Percentiles rank a stretch among this genome's conserved stretches.
These are phyloP conservation scores for Arabidopsis suecica DNA, from an alignment of 345 rosid species.

Conservation along the genomic window DNA sequence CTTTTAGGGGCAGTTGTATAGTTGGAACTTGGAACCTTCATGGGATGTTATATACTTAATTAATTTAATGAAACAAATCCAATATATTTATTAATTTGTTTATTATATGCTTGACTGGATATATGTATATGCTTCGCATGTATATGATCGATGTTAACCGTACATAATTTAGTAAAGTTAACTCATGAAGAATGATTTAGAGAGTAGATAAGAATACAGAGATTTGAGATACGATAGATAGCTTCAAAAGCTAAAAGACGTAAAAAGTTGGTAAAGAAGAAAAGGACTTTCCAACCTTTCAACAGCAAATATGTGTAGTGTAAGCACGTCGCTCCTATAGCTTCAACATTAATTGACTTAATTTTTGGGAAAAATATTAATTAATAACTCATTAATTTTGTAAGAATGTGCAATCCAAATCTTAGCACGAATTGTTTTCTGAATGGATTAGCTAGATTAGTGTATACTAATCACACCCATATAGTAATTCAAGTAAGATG, in stretches of 20 bases:
- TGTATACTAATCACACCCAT: no score
- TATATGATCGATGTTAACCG: conserved; percentile 21
- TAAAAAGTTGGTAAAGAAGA: conserved; percentile 58
- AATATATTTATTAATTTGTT: background rate
- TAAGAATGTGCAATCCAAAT: conserved; percentile 19
- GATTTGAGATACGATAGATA: conserved; percentile 31
- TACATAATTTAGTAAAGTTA: conserved; percentile 9
- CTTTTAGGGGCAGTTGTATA: conserved; percentile 31
- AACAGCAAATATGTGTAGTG: conserved; percentile 56
- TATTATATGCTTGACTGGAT: conserved; percentile 8
- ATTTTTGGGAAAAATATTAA: conserved; percentile 5
- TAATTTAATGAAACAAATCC: background rate
- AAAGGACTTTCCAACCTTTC: conserved; percentile 77
- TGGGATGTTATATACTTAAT: conserved; percentile 18
- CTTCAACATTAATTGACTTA: conserved; percentile 3
- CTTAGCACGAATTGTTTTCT: background rate
- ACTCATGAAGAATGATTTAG: conserved; percentile 5
- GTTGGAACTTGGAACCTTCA: conserved; percentile 42
- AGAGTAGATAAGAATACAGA: background rate
- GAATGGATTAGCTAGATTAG: background rate
- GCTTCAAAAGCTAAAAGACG: conserved; percentile 45
- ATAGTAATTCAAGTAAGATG: no score
- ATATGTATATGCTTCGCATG: conserved; percentile 21
- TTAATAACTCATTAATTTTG: background rate
- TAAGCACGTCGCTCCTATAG: conserved; percentile 47